phyloP scores from a whole-genome alignment of 23 red algal genomes.

The Chondrus crispus region DNA sequence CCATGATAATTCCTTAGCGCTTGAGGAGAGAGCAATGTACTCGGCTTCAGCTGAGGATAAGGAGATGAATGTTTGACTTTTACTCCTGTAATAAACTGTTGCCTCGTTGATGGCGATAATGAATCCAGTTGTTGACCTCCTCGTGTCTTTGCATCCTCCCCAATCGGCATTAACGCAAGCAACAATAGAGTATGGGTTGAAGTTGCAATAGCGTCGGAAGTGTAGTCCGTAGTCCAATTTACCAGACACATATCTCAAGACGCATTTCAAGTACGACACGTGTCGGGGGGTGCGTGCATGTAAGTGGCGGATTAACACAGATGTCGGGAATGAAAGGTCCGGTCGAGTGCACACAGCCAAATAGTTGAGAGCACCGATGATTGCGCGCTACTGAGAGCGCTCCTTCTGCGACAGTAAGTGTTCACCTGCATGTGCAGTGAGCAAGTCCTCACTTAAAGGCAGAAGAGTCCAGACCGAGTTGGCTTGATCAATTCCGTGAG shows the following conservation, averaged over 20 bases:
- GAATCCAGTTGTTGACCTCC: too few relatives aligned
- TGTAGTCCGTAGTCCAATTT: neutral
- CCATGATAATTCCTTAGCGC: too few relatives aligned
- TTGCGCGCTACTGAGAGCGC: neutral
- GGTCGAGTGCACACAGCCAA: neutral
- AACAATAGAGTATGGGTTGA: neutral
- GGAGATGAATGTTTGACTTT: too few relatives aligned
- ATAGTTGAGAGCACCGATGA: neutral
- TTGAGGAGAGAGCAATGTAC: too few relatives aligned
- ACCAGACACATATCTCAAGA: neutral
- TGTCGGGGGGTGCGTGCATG: neutral
- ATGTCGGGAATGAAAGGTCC: neutral
- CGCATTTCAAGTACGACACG: neutral
- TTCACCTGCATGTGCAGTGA: neutral
- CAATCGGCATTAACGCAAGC: neutral
- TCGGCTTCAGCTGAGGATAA: too few relatives aligned
- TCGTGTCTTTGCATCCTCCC: too few relatives aligned
- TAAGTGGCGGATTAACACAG: neutral
- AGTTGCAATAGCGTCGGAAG: neutral
- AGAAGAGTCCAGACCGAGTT: neutral
- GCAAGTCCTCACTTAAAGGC: neutral
- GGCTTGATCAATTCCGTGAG: neutral
- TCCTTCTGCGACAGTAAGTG: neutral
- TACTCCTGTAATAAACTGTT: too few relatives aligned
- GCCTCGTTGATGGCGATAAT: too few relatives aligned